A percentile compares a stretch with the other conserved stretches of the same genome.
Evolutionary conservation across 2,329 filamentous ascomycete genomes (phyloP).

Genomic region (Arachnomyces sp.): DNA sequence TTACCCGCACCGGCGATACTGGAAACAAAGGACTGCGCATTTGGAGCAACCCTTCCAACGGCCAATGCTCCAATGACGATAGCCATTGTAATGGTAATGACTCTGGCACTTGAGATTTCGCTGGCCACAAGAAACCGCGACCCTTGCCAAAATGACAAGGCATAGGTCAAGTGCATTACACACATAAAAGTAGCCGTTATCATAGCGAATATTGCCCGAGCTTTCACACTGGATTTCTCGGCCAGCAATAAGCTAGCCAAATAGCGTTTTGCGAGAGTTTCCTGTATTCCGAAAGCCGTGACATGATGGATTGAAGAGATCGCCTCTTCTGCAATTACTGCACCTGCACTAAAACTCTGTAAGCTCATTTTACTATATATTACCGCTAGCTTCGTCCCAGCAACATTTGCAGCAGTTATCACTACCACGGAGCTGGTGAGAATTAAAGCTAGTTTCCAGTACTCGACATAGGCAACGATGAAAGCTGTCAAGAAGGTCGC

Average conservation of each 20-base stretch:
- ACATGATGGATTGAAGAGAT: slow-evolving; percentile 76
- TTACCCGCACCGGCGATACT: slow-evolving; percentile 68
- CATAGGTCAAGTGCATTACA: slow-evolving; percentile 68
- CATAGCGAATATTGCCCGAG: slow-evolving; percentile 57
- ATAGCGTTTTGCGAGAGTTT: slow-evolving; percentile 69
- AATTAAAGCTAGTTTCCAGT: slow-evolving; percentile 79
- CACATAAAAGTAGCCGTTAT: slow-evolving; percentile 72
- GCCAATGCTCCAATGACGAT: slow-evolving; percentile 81
- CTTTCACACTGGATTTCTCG: slow-evolving; percentile 60
- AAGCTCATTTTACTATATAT: slow-evolving; percentile 65
- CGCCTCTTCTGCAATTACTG: slow-evolving; percentile 74
- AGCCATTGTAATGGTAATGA: slow-evolving; percentile 70
- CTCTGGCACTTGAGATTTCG: slow-evolving; percentile 52
- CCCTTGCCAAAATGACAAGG: slow-evolving; percentile 71
- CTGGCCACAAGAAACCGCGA: slow-evolving; percentile 58
- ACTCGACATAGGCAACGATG: slow-evolving; percentile 71
- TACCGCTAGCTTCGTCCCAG: slow-evolving; percentile 63
- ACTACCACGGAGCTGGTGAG: slow-evolving; percentile 60
- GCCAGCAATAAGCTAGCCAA: slow-evolving; percentile 59
- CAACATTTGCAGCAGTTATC: slow-evolving; percentile 46
- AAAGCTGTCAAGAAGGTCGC: slow-evolving; percentile 74
- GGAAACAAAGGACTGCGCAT: slow-evolving; percentile 67
- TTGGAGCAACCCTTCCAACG: slow-evolving; percentile 68
- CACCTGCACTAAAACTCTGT: slow-evolving; percentile 65
- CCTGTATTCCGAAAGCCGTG: slow-evolving; percentile 74